These are phyloP conservation scores for Fennellomyces sp. DNA, from an alignment of 371 early-diverging fungal species.

Conservation along the genomic window DNA sequence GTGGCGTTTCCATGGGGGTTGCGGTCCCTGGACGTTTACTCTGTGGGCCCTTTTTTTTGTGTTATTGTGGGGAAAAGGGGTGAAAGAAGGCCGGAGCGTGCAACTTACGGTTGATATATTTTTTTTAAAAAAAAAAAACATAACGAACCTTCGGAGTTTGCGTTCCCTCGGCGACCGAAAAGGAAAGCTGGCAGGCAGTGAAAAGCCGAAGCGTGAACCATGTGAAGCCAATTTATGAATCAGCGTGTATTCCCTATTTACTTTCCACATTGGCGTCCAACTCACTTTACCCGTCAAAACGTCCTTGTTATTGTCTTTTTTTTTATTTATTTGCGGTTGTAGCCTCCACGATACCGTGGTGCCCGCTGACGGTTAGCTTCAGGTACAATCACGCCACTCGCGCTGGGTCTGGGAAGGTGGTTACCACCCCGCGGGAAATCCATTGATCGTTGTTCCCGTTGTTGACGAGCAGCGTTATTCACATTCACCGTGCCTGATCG, in stretches of 20 bases:
- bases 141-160: too few species aligned
- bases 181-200: not conserved
- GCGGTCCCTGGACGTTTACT: not conserved
- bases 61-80: not conserved
- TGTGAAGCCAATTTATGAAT: constrained; percentile 8
- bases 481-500: constrained; percentile 9
- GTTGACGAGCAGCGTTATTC: not conserved
- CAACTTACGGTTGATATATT: too few species aligned
- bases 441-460: not conserved
- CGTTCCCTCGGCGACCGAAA: not conserved
- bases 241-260: constrained; percentile 10
- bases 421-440: constrained; percentile 7
- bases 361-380: not conserved
- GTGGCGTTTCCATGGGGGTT: not conserved
- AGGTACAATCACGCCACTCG: constrained; percentile 12
- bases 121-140: too few species aligned
- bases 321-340: not conserved
- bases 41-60: not conserved
- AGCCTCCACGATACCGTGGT: constrained; percentile 9
- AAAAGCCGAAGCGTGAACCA: not conserved
- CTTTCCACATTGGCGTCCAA: too few species aligned
- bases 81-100: not conserved
- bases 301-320: not conserved
- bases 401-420: constrained; percentile 8
- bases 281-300: too few species aligned